phyloP scores from a whole-genome alignment of 1,284 basidiomycete genomes.

The Malassezia equina region DNA sequence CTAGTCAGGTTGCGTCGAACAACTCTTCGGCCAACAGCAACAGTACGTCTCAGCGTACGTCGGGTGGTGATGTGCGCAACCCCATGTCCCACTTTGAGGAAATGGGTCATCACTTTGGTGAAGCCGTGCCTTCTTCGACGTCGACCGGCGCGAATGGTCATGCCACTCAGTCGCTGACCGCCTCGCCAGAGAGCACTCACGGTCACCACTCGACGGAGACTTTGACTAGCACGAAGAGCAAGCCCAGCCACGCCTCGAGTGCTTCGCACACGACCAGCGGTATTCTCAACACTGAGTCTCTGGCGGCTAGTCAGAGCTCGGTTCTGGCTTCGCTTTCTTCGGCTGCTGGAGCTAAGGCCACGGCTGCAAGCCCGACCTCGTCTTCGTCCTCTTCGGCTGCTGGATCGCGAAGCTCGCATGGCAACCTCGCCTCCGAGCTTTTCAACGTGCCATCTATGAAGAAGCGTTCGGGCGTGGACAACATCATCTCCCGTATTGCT shows the following conservation, averaged over 20 bases:
- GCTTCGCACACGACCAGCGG: not conserved
- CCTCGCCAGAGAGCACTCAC: not conserved
- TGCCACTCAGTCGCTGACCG: not conserved
- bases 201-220: not conserved
- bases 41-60: not conserved
- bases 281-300: not conserved
- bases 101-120: not conserved
- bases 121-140: too few relatives aligned
- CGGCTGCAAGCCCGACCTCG: not conserved
- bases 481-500: not conserved
- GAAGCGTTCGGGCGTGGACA: not conserved
- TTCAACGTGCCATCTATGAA: not conserved
- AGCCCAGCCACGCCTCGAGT: not conserved
- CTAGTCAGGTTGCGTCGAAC: not conserved
- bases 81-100: not conserved
- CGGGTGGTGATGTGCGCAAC: not conserved
- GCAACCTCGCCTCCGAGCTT: not conserved
- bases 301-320: not conserved
- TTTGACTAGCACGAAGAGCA: not conserved
- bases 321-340: not conserved
- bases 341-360: not conserved
- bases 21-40: not conserved
- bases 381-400: not conserved
- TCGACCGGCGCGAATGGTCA: not conserved
- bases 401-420: not conserved